A percentile compares a stretch with the other conserved stretches of the same genome.
Evolutionary conservation across 768 basidiomycete species (phyloP).

Genomic region (Tulasnella sp.): DNA sequence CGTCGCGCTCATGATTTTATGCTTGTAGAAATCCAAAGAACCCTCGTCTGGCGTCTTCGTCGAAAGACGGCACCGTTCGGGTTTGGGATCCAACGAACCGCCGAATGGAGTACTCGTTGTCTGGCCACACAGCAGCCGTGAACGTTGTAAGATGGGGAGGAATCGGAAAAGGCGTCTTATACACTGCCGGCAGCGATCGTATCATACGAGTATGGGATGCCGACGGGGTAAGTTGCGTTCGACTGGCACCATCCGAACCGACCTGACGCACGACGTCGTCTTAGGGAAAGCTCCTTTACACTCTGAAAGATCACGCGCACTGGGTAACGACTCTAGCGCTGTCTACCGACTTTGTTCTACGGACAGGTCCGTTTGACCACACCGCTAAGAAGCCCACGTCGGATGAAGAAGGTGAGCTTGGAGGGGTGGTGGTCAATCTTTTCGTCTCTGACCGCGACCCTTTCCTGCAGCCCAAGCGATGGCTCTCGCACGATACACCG

Average conservation of each 20-base stretch:
- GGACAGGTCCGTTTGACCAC: constrained; percentile 93
- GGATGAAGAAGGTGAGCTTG: constrained; percentile 65
- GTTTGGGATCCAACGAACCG: constrained; percentile 77
- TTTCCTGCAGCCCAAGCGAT: constrained; percentile 53
- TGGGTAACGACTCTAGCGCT: constrained; percentile 97
- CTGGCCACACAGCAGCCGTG: constrained; percentile 88
- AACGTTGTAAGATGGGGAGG: constrained; percentile 97
- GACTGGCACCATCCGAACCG: neutral
- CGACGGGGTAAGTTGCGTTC: constrained; percentile 39
- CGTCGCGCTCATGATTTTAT: neutral
- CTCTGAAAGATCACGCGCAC: constrained; percentile 90
- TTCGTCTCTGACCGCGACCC: neutral
- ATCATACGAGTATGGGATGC: constrained; percentile 95
- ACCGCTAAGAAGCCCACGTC: constrained; percentile 63
- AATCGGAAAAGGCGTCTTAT: constrained; percentile 69
- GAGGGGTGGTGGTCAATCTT: neutral
- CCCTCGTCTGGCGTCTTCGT: constrained; percentile 86
- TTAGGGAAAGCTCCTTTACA: constrained; percentile 76
- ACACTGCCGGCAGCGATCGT: constrained; percentile 90
- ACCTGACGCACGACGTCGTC: neutral
- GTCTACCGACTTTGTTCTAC: constrained; percentile 88
- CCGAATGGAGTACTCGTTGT: constrained; percentile 68
- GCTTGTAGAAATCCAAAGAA: constrained; percentile 53
- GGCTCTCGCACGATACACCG: constrained; percentile 68
- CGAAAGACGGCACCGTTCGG: constrained; percentile 93